Percentiles rank a stretch among this genome's conserved stretches.
Evolutionary conservation across 768 basidiomycete genomes (phyloP).

Genomic region (Tulasnella sp.): DNA sequence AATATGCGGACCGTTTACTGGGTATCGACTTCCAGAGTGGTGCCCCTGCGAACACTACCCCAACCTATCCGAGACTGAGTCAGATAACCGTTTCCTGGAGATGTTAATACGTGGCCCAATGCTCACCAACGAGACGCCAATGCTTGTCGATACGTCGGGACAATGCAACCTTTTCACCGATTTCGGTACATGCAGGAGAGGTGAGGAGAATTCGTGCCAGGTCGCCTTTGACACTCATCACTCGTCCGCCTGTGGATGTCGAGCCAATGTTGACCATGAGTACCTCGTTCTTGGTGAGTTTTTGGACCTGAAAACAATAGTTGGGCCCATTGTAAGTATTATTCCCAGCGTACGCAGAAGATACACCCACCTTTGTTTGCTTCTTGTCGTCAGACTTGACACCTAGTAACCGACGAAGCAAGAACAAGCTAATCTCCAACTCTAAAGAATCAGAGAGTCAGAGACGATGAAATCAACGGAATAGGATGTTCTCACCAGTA

Average conservation of each 20-base stretch:
- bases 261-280: conserved; percentile 97
- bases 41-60: conserved; percentile 82
- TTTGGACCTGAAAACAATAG: conserved; percentile 45
- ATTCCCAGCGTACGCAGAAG: background rate
- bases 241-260: conserved; percentile 92
- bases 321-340: background rate
- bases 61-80: conserved; percentile 35
- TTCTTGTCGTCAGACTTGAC: conserved; percentile 99
- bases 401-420: conserved; percentile 91
- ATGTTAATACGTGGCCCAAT: background rate
- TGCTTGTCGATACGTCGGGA: conserved; percentile 95
- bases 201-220: conserved; percentile 91
- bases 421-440: conserved; percentile 86
- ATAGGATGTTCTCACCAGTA: conserved; percentile 48
- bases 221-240: conserved; percentile 89
- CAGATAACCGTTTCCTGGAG: background rate
- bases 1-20: background rate
- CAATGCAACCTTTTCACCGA: conserved; percentile 95
- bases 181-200: conserved; percentile 90
- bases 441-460: conserved; percentile 39
- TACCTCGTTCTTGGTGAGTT: conserved; percentile 84
- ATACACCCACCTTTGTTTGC: conserved; percentile 63
- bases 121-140: conserved; percentile 91
- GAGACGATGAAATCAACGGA: background rate
- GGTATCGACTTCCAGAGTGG: conserved; percentile 49